Evolutionary conservation across 129 eudicot genomes (phyloP), one percentile per base, ranked within the genome.

Genomic region (Arctium lappa): DNA sequence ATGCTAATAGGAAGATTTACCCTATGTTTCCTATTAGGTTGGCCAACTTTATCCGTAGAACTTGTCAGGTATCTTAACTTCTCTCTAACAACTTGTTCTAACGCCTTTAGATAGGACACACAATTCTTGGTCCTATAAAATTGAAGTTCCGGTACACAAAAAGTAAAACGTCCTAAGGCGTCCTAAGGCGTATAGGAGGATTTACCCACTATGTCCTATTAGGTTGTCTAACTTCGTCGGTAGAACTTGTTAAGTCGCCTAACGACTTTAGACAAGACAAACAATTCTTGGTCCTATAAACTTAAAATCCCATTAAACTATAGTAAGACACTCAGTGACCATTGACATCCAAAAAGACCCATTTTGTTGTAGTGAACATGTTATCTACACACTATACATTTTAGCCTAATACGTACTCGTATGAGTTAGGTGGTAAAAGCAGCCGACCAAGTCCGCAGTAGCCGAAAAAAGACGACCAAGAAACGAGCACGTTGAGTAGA

Each of bases 401-500:
- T 60, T n/a, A 62, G 56, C 12, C 30, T 8, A 63, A 18, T 78
- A 85, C 94, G 88, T 90, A 90, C 97, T 75, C 29, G 48, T 70
- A 87, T 60, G 82, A 16, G 69, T 62, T 40, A 78, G 83, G 50
- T 62, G 75, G 80, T 78, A 73, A 84, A 79, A 84, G 79, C 83
- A 79, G 9, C 83, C 83, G 46, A 62, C 32, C 80, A 88, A 87
- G 77, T 92, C 97, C 1, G 90, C 88, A 27, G 86, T 80, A 42
- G 97, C 92, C 9, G 97, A 87, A 81, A 92, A 92, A 74, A 92
- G 86, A 10, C 97, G 91, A 8, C 97, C 97, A 60, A 90, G 90
- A 86, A 90, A 92, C 6, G 97, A 92, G 85, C 88, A 90, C 1
- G 92, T 83, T 72, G 97, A 90, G 75, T 92, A 92, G 73, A 90